Evolutionary conservation across 345 rosid genomes (phyloP).

Genomic region (Populus tremula): DNA sequence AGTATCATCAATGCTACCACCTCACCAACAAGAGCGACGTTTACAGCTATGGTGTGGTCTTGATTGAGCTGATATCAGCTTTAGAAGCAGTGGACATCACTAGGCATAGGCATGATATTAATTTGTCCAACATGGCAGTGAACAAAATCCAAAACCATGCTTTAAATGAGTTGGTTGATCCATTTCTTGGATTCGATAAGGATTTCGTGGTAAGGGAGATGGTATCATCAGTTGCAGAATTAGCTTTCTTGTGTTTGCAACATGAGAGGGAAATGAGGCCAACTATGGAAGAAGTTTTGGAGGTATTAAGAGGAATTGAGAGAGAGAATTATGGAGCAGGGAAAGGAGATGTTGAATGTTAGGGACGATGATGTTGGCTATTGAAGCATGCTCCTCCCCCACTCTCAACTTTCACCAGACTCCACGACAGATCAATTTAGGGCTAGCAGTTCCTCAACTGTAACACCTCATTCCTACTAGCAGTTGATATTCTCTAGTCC

Average conservation of each 20-base stretch:
- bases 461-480: constrained; percentile 31
- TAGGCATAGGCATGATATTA: constrained; percentile 63
- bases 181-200: constrained; percentile 53
- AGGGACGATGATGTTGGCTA: constrained; percentile 47
- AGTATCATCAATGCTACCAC: constrained; percentile 71
- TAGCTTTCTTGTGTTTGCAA: constrained; percentile 79
- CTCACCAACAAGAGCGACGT: constrained; percentile 87
- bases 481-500: neutral
- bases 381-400: constrained; percentile 44
- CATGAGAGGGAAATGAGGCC: constrained; percentile 77
- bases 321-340: constrained; percentile 21
- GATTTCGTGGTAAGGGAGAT: constrained; percentile 37
- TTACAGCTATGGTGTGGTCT: constrained; percentile 85
- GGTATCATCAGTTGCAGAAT: constrained; percentile 55
- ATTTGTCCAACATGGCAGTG: constrained; percentile 73
- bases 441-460: constrained; percentile 43
- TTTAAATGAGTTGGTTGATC: constrained; percentile 68
- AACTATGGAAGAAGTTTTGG: constrained; percentile 62
- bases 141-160: constrained; percentile 60
- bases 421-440: constrained; percentile 50
- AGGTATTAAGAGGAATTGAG: constrained; percentile 46
- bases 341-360: constrained; percentile 40
- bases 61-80: constrained; percentile 66
- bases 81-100: constrained; percentile 65
- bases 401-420: constrained; percentile 40